Percentiles rank a stretch among this genome's conserved stretches.
Conservation (phyloP, 2,329 filamentous ascomycete species). For the Hirsutella minnesotensis region DNA sequence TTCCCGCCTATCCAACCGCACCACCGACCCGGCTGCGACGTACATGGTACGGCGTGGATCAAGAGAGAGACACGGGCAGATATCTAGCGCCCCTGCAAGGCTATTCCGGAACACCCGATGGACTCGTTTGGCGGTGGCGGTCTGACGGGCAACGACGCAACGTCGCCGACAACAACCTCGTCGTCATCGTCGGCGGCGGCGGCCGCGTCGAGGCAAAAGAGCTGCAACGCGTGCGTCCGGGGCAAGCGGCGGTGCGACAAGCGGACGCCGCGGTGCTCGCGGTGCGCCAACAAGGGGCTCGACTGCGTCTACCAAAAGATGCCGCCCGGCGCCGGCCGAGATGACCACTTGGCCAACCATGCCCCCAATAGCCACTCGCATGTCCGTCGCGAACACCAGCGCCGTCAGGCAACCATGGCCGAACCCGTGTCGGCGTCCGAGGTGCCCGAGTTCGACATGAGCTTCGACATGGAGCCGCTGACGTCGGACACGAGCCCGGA, state of each 20-base stretch:
- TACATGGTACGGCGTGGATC: too few relatives aligned
- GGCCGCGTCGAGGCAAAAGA: conserved; percentile 36
- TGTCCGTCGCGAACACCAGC: conserved; percentile 6
- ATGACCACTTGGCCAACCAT: not conserved
- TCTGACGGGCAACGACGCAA: not conserved
- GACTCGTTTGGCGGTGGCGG: not conserved
- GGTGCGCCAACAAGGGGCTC: conserved; percentile 28
- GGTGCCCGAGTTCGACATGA: conserved; percentile 24
- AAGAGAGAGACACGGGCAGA: too few relatives aligned
- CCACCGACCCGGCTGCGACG: too few relatives aligned
- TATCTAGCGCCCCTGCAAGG: too few relatives aligned
- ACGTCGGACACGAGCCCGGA: conserved; percentile 20
- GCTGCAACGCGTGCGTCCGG: conserved; percentile 35
- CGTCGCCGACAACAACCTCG: too few relatives aligned
- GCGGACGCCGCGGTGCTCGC: conserved; percentile 27
- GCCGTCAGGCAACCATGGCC: too few relatives aligned
- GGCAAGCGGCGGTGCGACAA: conserved; percentile 37
- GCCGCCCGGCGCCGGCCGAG: conserved; percentile 7
- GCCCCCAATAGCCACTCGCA: not conserved
- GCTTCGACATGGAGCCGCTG: conserved; percentile 21
- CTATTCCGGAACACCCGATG: too few relatives aligned
- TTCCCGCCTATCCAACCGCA: too few relatives aligned
- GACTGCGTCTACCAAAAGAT: conserved; percentile 29
- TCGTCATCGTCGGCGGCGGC: not conserved
- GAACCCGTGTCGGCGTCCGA: too few relatives aligned